Conservation (phyloP, 352 stramenopile genomes). For the Phytophthora crassamura region DNA sequence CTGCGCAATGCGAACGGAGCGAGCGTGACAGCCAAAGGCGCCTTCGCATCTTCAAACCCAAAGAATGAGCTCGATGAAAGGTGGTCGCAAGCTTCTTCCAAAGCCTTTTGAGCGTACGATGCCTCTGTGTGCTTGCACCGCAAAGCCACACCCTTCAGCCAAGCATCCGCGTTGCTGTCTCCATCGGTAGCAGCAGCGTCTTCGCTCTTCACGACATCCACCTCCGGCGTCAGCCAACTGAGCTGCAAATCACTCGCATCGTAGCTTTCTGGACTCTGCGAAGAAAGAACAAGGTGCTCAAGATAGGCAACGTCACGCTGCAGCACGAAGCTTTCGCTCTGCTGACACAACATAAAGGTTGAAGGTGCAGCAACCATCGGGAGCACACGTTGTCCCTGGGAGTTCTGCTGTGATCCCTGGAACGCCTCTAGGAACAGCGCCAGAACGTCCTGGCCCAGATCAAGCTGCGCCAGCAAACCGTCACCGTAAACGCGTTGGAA, state of each 20-base stretch:
- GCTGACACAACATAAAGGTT: conserved; percentile 69
- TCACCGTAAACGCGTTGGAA: conserved; percentile 77
- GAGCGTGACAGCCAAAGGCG: conserved; percentile 41
- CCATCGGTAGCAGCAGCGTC: background rate
- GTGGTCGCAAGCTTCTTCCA: conserved; percentile 55
- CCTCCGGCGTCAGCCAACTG: conserved; percentile 32
- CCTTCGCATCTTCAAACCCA: conserved; percentile 17
- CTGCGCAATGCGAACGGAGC: conserved; percentile 66
- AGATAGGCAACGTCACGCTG: conserved; percentile 68
- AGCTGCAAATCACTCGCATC: conserved; percentile 39
- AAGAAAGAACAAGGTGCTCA: conserved; percentile 61
- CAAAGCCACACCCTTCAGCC: conserved; percentile 43
- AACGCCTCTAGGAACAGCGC: conserved; percentile 50
- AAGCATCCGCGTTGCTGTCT: conserved; percentile 20
- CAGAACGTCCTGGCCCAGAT: conserved; percentile 47
- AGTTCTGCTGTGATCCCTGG: conserved; percentile 17
- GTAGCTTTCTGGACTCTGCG: conserved; percentile 15
- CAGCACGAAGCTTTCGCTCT: conserved; percentile 55
- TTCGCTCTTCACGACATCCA: conserved; percentile 6
- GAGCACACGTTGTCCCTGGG: conserved; percentile 48
- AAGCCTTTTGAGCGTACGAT: conserved; percentile 36
- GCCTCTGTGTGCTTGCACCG: conserved; percentile 24
- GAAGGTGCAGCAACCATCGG: conserved; percentile 37
- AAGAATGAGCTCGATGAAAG: conserved; percentile 66
- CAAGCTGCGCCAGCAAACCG: conserved; percentile 48